Evolutionary conservation across 805 yeast genomes (phyloP).

Genomic region (Wickerhamomyces pijperi): DNA sequence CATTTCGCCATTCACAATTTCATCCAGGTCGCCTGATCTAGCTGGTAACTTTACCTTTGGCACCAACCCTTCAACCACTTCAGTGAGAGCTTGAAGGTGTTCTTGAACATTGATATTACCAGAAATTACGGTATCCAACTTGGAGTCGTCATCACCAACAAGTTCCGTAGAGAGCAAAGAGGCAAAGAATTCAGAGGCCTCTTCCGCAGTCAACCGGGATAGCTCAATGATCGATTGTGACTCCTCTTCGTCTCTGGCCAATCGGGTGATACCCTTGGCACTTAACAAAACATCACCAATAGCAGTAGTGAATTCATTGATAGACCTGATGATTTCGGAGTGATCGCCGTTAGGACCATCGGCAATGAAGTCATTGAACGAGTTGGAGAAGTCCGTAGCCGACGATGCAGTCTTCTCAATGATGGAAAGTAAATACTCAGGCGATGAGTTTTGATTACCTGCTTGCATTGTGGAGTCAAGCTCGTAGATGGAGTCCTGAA

Average conservation of each 20-base stretch:
- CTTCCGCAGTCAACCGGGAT: constrained; percentile 48
- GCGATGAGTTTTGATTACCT: constrained; percentile 67
- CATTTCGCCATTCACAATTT: constrained; percentile 66
- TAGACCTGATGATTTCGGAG: constrained; percentile 44
- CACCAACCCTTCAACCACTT: constrained; percentile 45
- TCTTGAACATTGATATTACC: constrained; percentile 70
- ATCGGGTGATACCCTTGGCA: constrained; percentile 57
- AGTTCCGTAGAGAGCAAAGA: constrained; percentile 44
- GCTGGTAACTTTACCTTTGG: constrained; percentile 24
- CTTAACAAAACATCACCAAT: constrained; percentile 53
- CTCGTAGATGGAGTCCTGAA: constrained; percentile 63
- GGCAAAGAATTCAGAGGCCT: constrained; percentile 50
- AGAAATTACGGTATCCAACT: constrained; percentile 66
- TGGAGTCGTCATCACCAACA: constrained; percentile 44
- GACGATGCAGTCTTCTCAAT: constrained; percentile 58
- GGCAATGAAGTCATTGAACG: constrained; percentile 63
- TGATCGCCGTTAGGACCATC: constrained; percentile 67
- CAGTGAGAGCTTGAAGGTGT: constrained; percentile 45
- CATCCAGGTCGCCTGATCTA: constrained; percentile 48
- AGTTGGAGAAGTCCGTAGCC: constrained; percentile 72
- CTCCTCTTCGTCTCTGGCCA: constrained; percentile 36
- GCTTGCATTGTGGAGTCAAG: constrained; percentile 74
- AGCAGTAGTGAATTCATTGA: constrained; percentile 52
- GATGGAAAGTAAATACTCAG: constrained; percentile 54
- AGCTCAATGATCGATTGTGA: constrained; percentile 37